A percentile compares a stretch with the other conserved stretches of the same genome.
These are phyloP conservation scores for Arctium lappa DNA, from an alignment of 129 eudicot genomes.

Conservation along the genomic window DNA sequence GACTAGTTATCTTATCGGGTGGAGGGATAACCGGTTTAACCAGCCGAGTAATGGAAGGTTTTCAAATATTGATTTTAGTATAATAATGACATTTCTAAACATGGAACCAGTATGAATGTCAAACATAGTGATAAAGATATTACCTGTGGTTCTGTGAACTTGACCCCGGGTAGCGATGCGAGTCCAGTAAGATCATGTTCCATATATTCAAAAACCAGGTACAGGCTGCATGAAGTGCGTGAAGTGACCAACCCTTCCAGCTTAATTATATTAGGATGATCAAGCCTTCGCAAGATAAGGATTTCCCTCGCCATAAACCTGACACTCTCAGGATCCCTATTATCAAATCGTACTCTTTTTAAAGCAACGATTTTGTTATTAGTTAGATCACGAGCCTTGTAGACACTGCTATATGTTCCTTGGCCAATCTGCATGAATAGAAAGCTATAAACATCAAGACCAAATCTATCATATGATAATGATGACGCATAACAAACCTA, in stretches of 20 bases:
- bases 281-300: conserved; percentile 34
- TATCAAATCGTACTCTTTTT: conserved; percentile 72
- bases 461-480: background rate
- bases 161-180: conserved; percentile 31
- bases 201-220: conserved; percentile 55
- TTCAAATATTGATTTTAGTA: too few species aligned
- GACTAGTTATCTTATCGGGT: background rate
- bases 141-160: conserved; percentile 42
- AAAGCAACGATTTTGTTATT: conserved; percentile 53
- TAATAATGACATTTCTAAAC: background rate
- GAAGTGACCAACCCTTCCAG: conserved; percentile 44
- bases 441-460: background rate
- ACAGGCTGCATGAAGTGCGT: conserved; percentile 25
- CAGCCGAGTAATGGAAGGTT: background rate
- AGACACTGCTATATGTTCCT: conserved; percentile 43
- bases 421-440: conserved; percentile 37
- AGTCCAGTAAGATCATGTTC: conserved; percentile 52
- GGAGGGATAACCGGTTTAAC: background rate
- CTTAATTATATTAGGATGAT: conserved; percentile 54
- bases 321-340: conserved; percentile 50
- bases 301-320: conserved; percentile 50
- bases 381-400: conserved; percentile 37
- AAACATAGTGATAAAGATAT: background rate
- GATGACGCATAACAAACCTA: background rate
- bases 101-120: background rate